phyloP scores from a whole-genome alignment of 441 rosid species.

The Adansonia grandidieri region DNA sequence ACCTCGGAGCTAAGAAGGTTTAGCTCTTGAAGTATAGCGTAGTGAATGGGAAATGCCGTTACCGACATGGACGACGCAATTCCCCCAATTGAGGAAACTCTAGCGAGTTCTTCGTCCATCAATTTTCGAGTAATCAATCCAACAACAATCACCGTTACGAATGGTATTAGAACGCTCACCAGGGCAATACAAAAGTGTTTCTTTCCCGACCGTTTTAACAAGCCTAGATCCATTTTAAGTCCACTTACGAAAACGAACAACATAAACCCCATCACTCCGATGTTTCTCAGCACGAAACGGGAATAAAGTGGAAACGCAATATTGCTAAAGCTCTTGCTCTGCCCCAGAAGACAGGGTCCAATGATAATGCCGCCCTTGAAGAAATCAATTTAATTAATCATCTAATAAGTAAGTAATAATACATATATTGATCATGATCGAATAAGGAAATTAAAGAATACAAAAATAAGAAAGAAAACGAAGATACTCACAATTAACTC shows the following conservation, averaged over 20 bases:
- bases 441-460: neutral
- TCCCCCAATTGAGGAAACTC: slow-evolving; percentile 40
- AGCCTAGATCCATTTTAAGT: slow-evolving; percentile 54
- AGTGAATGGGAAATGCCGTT: slow-evolving; percentile 62
- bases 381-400: neutral
- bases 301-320: slow-evolving; percentile 42
- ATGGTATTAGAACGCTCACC: slow-evolving; percentile 41
- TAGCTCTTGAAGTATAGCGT: slow-evolving; percentile 58
- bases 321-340: slow-evolving; percentile 37
- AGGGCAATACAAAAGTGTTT: slow-evolving; percentile 48
- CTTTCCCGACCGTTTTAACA: slow-evolving; percentile 46
- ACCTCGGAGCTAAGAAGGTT: slow-evolving; percentile 77
- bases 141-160: neutral
- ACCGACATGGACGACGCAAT: slow-evolving; percentile 41
- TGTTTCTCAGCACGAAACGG: slow-evolving; percentile 43
- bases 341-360: slow-evolving; percentile 73
- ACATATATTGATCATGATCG: neutral
- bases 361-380: slow-evolving; percentile 69
- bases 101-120: slow-evolving; percentile 42
- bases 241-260: slow-evolving; percentile 50
- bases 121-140: slow-evolving; percentile 33
- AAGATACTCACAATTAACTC: slow-evolving; percentile 64
- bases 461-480: neutral
- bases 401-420: neutral
- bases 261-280: slow-evolving; percentile 60